phyloP scores from a whole-genome alignment of 2,329 filamentous ascomycete species.

The Endothia cerciana region DNA sequence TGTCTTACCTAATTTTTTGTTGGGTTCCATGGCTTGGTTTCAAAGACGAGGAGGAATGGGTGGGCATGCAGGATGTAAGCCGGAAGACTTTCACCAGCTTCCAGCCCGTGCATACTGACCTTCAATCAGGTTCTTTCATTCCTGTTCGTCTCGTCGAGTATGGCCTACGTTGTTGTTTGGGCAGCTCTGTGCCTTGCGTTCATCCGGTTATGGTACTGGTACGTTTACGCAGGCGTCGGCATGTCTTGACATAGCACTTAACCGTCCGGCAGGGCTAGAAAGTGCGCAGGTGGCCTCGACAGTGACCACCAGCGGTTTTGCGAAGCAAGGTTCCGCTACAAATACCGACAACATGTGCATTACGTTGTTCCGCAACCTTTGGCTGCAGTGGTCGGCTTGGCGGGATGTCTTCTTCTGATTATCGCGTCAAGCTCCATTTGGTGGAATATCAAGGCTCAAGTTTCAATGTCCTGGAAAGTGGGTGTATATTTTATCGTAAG shows the following conservation, averaged over 20 bases:
- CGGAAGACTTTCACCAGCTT: accelerated
- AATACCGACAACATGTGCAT: slow-evolving; percentile 13
- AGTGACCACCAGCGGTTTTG: slow-evolving; percentile 12
- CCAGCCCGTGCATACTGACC: neutral
- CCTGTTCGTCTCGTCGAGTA: slow-evolving; percentile 26
- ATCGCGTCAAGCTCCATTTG: slow-evolving; percentile 22
- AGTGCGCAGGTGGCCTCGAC: slow-evolving; percentile 10
- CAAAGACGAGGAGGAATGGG: neutral
- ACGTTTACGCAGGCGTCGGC: neutral
- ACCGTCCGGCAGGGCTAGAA: slow-evolving; percentile 6
- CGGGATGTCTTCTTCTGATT: slow-evolving; percentile 19
- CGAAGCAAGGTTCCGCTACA: neutral
- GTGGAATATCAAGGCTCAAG: slow-evolving; percentile 8
- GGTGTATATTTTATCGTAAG: slow-evolving; percentile 20
- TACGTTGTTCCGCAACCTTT: slow-evolving; percentile 20
- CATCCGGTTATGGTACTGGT: slow-evolving; percentile 22
- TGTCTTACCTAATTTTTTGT: slow-evolving; percentile 21
- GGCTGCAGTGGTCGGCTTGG: slow-evolving; percentile 17
- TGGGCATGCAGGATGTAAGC: slow-evolving; percentile 8
- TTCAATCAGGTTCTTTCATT: slow-evolving; percentile 14
- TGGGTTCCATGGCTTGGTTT: slow-evolving; percentile 23
- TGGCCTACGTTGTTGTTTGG: slow-evolving; percentile 25
- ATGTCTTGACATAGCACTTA: neutral
- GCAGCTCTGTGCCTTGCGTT: slow-evolving; percentile 19
- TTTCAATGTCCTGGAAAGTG: slow-evolving; percentile 15